Evolutionary conservation across 1,139 yeast species (phyloP).

Genomic region (Saccharomyces hybrid): DNA sequence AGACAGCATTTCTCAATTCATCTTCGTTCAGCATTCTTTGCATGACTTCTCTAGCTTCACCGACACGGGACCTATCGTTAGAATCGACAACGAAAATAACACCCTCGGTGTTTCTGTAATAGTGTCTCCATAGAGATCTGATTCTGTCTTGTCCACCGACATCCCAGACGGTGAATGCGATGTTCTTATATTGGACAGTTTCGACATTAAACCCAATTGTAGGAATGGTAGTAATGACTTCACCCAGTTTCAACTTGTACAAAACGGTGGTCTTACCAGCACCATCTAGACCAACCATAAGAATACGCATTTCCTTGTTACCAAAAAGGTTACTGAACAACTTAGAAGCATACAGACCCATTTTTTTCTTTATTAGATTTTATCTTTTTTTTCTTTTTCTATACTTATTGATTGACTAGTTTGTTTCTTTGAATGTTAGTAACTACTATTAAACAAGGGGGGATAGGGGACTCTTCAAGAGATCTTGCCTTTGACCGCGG

Average conservation of each 20-base stretch:
- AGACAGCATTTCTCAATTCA: conserved; percentile 82
- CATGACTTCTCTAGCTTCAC: conserved; percentile 88
- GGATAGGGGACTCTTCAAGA: background rate
- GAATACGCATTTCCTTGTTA: conserved; percentile 80
- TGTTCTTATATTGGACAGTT: conserved; percentile 90
- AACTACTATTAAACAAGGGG: background rate
- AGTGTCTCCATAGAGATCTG: conserved; percentile 93
- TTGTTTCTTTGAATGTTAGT: background rate
- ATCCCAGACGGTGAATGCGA: conserved; percentile 93
- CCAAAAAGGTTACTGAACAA: conserved; percentile 80
- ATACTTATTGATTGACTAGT: background rate
- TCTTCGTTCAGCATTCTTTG: conserved; percentile 93
- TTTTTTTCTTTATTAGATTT: conserved; percentile 22
- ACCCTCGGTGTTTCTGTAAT: conserved; percentile 91
- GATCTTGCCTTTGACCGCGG: background rate
- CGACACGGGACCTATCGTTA: conserved; percentile 87
- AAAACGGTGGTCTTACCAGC: conserved; percentile 90
- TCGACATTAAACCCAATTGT: conserved; percentile 93
- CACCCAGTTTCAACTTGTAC: conserved; percentile 84
- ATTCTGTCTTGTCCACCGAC: conserved; percentile 97
- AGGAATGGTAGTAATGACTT: conserved; percentile 87
- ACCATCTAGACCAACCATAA: conserved; percentile 91
- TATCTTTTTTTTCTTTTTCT: background rate
- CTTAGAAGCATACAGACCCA: conserved; percentile 88
- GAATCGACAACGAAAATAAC: conserved; percentile 89